Evolutionary conservation across 192 early-diverging fungal genomes (phyloP).

Genomic region (Linnemannia hyalina): DNA sequence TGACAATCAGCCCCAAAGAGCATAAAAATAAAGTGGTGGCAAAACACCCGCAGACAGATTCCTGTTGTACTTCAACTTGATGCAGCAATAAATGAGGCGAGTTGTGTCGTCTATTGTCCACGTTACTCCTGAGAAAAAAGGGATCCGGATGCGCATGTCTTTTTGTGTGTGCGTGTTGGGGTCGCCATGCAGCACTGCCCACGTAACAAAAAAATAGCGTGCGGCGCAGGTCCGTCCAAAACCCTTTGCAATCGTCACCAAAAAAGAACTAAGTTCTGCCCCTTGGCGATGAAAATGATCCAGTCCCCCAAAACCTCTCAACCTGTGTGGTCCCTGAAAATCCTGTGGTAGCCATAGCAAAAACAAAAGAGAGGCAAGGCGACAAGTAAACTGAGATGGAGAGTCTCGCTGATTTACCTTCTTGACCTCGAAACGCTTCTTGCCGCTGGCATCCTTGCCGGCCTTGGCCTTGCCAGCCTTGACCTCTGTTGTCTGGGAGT

Average conservation of each 20-base stretch:
- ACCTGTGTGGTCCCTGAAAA: neutral
- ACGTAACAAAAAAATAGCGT: neutral
- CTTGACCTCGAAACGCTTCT: slow-evolving; percentile 95
- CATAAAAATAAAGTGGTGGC: neutral
- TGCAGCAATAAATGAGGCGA: neutral
- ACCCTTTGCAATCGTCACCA: too few species aligned
- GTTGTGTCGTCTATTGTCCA: neutral
- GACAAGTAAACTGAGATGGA: too few species aligned
- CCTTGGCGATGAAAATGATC: neutral
- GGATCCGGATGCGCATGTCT: neutral
- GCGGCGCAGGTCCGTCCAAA: neutral
- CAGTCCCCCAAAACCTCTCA: neutral
- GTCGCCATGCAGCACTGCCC: neutral
- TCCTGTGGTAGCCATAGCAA: neutral
- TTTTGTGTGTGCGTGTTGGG: neutral
- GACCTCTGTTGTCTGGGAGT: slow-evolving; percentile 56
- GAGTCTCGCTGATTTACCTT: slow-evolving; percentile 68
- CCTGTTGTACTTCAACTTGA: neutral
- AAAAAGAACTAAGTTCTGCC: neutral
- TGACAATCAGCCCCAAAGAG: too few species aligned
- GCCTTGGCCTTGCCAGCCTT: slow-evolving; percentile 68
- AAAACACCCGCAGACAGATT: neutral
- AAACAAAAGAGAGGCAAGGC: neutral
- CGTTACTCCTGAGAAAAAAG: neutral
- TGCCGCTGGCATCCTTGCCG: slow-evolving; percentile 55